Percentiles rank a stretch among this genome's conserved stretches.
Conservation (phyloP, 257 asterid genomes). For the Salvia splendens region DNA sequence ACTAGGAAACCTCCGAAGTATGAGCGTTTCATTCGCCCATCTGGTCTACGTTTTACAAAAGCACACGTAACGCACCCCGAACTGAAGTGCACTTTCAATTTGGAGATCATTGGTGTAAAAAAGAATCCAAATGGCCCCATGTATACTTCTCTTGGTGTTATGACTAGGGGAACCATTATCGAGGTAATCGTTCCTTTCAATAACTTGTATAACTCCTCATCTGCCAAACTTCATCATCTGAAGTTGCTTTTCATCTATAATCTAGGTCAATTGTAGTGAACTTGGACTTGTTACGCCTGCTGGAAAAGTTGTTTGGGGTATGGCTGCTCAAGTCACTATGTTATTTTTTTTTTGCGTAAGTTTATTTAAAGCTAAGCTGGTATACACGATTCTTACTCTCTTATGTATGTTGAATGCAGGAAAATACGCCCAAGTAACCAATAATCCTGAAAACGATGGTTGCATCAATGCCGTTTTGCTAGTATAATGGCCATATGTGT, state of each 20-base stretch:
- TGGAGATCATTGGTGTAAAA: conserved; percentile 94
- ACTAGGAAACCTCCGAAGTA: conserved; percentile 98
- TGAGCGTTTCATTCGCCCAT: conserved; percentile 92
- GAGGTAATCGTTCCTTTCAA: conserved; percentile 53
- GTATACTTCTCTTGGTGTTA: conserved; percentile 95
- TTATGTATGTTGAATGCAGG: conserved; percentile 54
- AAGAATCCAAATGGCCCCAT: conserved; percentile 94
- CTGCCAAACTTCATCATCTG: background rate
- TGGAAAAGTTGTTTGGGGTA: conserved; percentile 99
- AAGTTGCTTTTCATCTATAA: conserved; percentile 12
- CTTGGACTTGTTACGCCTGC: conserved; percentile 98
- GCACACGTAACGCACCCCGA: conserved; percentile 98
- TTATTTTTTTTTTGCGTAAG: no score
- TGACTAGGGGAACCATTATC: conserved; percentile 84
- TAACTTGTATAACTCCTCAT: conserved; percentile 43
- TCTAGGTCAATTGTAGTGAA: conserved; percentile 88
- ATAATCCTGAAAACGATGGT: conserved; percentile 97
- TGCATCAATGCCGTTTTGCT: conserved; percentile 90
- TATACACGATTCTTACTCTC: background rate
- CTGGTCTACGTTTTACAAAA: conserved; percentile 86
- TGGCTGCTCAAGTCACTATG: conserved; percentile 9
- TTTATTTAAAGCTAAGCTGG: background rate
- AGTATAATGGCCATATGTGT: conserved; percentile 60
- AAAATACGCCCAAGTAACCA: conserved; percentile 91
- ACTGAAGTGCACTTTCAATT: conserved; percentile 86